Conservation (phyloP, 345 rosid species). For the Conringia planisiliqua region DNA sequence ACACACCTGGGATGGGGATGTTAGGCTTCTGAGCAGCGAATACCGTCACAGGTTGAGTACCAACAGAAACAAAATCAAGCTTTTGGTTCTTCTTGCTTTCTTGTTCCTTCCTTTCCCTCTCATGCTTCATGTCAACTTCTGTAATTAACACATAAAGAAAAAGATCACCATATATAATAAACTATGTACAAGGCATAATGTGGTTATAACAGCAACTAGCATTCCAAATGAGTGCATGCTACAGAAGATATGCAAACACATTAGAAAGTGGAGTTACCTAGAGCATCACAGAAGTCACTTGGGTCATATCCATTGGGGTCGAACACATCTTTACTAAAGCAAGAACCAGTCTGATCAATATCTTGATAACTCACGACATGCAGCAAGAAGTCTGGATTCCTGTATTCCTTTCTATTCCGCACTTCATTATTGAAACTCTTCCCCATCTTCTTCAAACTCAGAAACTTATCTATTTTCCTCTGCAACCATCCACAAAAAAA, state of each 20-base stretch:
- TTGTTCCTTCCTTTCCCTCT: slow-evolving; percentile 84
- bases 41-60: slow-evolving; percentile 56
- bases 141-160: slow-evolving; percentile 19
- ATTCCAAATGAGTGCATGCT: neutral
- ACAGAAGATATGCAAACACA: too few species aligned
- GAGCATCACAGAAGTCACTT: slow-evolving; percentile 71
- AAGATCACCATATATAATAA: neutral
- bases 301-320: slow-evolving; percentile 90
- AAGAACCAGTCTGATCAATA: slow-evolving; percentile 89
- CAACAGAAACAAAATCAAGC: slow-evolving; percentile 67
- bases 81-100: slow-evolving; percentile 78
- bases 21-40: slow-evolving; percentile 51
- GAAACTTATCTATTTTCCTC: slow-evolving; percentile 80
- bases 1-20: slow-evolving; percentile 62
- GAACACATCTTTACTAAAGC: slow-evolving; percentile 88
- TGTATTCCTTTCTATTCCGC: slow-evolving; percentile 86
- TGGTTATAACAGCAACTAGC: neutral
- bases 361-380: slow-evolving; percentile 94
- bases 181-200: neutral
- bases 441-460: slow-evolving; percentile 71
- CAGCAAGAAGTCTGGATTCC: slow-evolving; percentile 89
- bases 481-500: slow-evolving; percentile 33
- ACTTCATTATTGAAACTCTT: slow-evolving; percentile 96
- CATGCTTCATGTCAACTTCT: slow-evolving; percentile 79
- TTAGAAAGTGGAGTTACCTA: slow-evolving; percentile 52